These are phyloP conservation scores for Alnus glutinosa DNA, from an alignment of 306 rosid species.

Conservation along the genomic window DNA sequence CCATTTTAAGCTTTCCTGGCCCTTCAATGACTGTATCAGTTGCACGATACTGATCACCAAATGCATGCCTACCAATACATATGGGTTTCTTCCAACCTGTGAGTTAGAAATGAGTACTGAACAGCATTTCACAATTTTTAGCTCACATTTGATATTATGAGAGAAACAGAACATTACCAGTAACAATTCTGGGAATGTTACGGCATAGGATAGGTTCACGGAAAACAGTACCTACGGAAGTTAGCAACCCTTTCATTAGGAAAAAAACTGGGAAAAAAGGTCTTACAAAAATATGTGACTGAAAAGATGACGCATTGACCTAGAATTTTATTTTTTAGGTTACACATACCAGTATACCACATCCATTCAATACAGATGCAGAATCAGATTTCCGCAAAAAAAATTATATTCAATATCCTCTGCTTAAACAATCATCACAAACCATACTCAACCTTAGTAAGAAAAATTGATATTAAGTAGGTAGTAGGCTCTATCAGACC, in stretches of 20 bases:
- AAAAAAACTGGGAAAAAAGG: conserved; percentile 23
- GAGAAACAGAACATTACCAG: conserved; percentile 54
- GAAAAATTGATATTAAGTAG: neutral
- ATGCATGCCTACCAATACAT: conserved; percentile 98
- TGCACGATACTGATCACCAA: conserved; percentile 98
- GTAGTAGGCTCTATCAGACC: neutral
- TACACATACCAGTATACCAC: neutral
- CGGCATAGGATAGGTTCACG: conserved; percentile 90
- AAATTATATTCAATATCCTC: neutral
- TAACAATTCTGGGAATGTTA: conserved; percentile 74
- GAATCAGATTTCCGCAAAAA: neutral
- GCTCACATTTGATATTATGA: conserved; percentile 24
- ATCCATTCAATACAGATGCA: neutral
- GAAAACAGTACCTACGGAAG: conserved; percentile 78
- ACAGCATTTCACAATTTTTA: conserved; percentile 23
- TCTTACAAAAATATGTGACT: neutral
- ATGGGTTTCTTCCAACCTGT: conserved; percentile 99
- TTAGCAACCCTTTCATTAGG: neutral
- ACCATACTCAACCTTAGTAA: neutral
- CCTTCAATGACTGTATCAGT: conserved; percentile 72
- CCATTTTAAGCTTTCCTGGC: conserved; percentile 95
- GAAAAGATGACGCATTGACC: neutral
- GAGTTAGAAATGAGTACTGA: conserved; percentile 41
- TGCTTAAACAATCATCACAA: neutral
- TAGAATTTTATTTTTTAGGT: neutral